These are phyloP conservation scores for Scedosporium dehoogii DNA, from an alignment of 2,329 filamentous ascomycete genomes.

Conservation along the genomic window DNA sequence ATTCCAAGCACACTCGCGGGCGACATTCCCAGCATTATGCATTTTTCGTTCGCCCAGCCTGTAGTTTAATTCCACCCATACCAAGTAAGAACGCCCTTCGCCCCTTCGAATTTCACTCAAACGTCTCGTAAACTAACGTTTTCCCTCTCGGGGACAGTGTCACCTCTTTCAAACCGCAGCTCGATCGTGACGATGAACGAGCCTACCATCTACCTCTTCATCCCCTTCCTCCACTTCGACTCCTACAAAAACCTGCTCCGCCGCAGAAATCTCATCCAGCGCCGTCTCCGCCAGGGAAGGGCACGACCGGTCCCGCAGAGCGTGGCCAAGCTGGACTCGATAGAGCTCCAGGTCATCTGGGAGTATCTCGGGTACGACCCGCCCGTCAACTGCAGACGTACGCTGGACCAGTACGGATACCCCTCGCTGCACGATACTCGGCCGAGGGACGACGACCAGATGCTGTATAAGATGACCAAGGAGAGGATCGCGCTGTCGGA, in stretches of 20 bases:
- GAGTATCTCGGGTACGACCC: slow-evolving; percentile 51
- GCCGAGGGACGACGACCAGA: slow-evolving; percentile 54
- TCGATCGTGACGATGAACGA: slow-evolving; percentile 17
- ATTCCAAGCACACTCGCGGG: slow-evolving; percentile 35
- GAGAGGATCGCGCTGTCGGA: slow-evolving; percentile 16
- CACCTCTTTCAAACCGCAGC: slow-evolving; percentile 22
- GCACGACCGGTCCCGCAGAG: slow-evolving; percentile 44
- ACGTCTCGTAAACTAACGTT: background rate
- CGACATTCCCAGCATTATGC: slow-evolving; percentile 39
- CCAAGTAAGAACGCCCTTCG: slow-evolving; percentile 17
- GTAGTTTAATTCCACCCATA: slow-evolving; percentile 31
- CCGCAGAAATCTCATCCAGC: slow-evolving; percentile 43
- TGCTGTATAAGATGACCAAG: slow-evolving; percentile 57
- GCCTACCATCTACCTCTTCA: slow-evolving; percentile 35
- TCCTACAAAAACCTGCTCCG: slow-evolving; percentile 48
- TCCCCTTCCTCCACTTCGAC: slow-evolving; percentile 56
- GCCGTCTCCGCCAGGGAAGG: slow-evolving; percentile 42
- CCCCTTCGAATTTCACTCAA: background rate
- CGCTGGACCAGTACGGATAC: slow-evolving; percentile 54
- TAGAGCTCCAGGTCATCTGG: slow-evolving; percentile 53
- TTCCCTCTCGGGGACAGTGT: slow-evolving; percentile 14
- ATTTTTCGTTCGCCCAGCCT: slow-evolving; percentile 37
- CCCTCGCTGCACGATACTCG: slow-evolving; percentile 50
- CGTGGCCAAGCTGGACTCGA: slow-evolving; percentile 42
- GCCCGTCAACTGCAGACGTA: slow-evolving; percentile 50